phyloP scores from a whole-genome alignment of 352 stramenopile genomes.

The Phytophthora pinifolia region DNA sequence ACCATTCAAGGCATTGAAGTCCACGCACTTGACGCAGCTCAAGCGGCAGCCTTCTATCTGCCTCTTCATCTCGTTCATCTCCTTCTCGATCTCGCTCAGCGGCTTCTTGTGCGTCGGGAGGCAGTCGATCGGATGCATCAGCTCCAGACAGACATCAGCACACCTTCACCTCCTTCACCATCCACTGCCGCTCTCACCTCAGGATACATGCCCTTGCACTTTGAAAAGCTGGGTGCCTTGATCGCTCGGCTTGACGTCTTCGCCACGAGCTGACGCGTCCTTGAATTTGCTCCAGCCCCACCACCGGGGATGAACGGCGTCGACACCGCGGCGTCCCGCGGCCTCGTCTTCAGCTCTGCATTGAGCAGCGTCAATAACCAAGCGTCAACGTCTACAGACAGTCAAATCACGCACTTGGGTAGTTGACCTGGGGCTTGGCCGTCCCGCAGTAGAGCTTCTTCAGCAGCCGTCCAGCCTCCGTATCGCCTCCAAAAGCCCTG shows the following conservation, averaged over 20 bases:
- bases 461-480: constrained; percentile 67
- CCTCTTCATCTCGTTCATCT: constrained; percentile 66
- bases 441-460: constrained; percentile 76
- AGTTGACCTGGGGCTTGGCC: constrained; percentile 66
- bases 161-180: background rate
- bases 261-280: constrained; percentile 45
- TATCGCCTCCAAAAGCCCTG: constrained; percentile 75
- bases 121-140: constrained; percentile 69
- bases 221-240: constrained; percentile 42
- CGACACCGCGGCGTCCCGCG: constrained; percentile 25
- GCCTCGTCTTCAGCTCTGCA: constrained; percentile 56
- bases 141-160: background rate
- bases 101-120: constrained; percentile 52
- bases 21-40: constrained; percentile 51
- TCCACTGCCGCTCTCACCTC: constrained; percentile 26
- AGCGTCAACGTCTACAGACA: too few relatives aligned
- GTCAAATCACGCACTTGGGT: constrained; percentile 53
- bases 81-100: constrained; percentile 75
- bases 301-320: constrained; percentile 71
- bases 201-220: constrained; percentile 20
- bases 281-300: constrained; percentile 39
- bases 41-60: constrained; percentile 68
- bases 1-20: background rate
- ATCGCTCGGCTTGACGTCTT: constrained; percentile 72
- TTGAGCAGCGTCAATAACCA: background rate